Evolutionary conservation across 2,329 filamentous ascomycete genomes (phyloP).

Genomic region (Alternaria sp.): DNA sequence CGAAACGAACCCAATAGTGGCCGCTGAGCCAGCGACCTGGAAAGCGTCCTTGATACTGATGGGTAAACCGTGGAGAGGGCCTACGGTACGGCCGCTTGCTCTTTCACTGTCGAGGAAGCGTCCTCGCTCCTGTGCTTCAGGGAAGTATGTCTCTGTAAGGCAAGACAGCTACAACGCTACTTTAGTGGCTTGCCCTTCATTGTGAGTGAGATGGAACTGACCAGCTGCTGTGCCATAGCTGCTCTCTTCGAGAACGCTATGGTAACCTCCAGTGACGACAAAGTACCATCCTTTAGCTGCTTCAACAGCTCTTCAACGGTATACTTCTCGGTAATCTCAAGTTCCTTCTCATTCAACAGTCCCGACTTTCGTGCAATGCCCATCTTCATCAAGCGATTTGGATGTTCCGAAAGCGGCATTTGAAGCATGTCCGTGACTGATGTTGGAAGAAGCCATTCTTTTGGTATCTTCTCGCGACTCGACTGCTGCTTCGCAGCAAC

Average conservation of each 20-base stretch:
- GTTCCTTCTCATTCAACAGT: slow-evolving; percentile 59
- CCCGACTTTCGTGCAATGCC: slow-evolving; percentile 59
- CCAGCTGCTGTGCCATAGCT: slow-evolving; percentile 59
- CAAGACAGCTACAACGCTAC: slow-evolving; percentile 58
- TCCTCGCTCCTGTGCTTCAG: slow-evolving; percentile 57
- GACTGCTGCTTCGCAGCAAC: slow-evolving; percentile 2
- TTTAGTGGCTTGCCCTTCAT: background rate
- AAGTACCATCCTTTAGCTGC: slow-evolving; percentile 45
- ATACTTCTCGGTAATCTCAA: slow-evolving; percentile 52
- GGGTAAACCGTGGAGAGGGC: slow-evolving; percentile 71
- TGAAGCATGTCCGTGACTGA: slow-evolving; percentile 3
- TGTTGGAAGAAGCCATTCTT: slow-evolving; percentile 47
- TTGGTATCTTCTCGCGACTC: slow-evolving; percentile 41
- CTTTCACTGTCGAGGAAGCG: slow-evolving; percentile 58
- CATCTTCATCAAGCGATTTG: slow-evolving; percentile 34
- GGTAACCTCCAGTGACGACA: slow-evolving; percentile 57
- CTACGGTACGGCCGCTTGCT: slow-evolving; percentile 49
- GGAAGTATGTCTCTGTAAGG: slow-evolving; percentile 62
- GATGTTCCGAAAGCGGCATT: background rate
- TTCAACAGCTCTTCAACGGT: slow-evolving; percentile 46
- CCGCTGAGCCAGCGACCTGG: slow-evolving; percentile 62
- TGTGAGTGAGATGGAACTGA: slow-evolving; percentile 24
- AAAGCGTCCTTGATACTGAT: slow-evolving; percentile 72
- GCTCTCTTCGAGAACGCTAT: slow-evolving; percentile 59
- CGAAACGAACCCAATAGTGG: slow-evolving; percentile 63